A percentile compares a stretch with the other conserved stretches of the same genome.
Conservation (phyloP, 305 asterid species). For the Salvia sclarea region DNA sequence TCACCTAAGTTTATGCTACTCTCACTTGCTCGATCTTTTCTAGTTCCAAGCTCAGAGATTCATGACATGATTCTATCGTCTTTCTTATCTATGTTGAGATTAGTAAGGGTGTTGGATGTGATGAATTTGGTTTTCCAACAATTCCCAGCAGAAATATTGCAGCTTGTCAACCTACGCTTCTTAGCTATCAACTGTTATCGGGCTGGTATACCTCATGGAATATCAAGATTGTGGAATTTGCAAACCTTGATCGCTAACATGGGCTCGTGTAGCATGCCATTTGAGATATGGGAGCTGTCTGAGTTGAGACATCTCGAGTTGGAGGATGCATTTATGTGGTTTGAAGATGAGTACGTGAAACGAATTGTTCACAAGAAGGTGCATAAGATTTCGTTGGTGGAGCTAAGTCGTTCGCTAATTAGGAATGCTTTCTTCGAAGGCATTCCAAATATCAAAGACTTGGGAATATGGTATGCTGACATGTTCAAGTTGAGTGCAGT, state of each 20-base stretch:
- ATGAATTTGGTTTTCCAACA: neutral
- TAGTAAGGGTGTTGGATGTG: slow-evolving; percentile 29
- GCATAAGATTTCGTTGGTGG: neutral
- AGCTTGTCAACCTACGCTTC: slow-evolving; percentile 27
- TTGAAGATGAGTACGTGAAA: too few relatives aligned
- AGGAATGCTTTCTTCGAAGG: neutral
- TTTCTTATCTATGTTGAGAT: neutral
- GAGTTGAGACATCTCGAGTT: slow-evolving; percentile 23
- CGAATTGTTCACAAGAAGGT: neutral
- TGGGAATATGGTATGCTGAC: neutral
- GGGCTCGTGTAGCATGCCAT: rapidly evolving
- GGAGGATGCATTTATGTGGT: too few relatives aligned
- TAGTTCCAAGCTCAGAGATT: too few relatives aligned
- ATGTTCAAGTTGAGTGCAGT: too few relatives aligned
- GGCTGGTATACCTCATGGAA: neutral
- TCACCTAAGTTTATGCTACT: neutral
- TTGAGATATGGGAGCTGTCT: neutral
- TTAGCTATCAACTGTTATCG: neutral
- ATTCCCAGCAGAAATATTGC: slow-evolving; percentile 13
- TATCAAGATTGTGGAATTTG: too few relatives aligned
- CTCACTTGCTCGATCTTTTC: slow-evolving; percentile 18
- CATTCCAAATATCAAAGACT: neutral
- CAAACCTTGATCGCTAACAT: neutral
- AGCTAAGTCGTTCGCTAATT: neutral
- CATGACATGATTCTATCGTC: neutral